Evolutionary conservation across 2,329 filamentous ascomycete species (phyloP).

Genomic region (Alternaria tenuissima): DNA sequence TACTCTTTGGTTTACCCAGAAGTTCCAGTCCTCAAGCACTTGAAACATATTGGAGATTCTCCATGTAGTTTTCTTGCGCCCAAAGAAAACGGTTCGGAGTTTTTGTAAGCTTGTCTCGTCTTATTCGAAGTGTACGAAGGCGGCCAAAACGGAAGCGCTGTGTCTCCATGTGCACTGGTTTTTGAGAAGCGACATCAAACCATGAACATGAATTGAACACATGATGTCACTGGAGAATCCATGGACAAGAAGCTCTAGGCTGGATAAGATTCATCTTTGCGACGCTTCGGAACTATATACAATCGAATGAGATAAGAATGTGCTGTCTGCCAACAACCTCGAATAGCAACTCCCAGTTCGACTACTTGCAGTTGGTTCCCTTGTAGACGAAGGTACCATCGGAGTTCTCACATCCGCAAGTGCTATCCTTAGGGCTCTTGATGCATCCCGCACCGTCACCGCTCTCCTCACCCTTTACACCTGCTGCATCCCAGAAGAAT

Average conservation of each 20-base stretch:
- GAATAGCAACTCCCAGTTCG: not conserved
- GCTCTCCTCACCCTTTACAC: constrained; percentile 21
- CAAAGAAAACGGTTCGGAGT: not conserved
- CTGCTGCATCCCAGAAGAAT: constrained; percentile 35
- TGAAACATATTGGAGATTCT: not conserved
- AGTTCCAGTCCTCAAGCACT: not conserved
- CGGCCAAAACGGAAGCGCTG: not conserved
- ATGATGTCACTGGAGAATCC: too few relatives aligned
- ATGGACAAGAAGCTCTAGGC: not conserved
- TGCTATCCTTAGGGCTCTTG: constrained; percentile 33
- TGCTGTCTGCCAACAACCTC: not conserved
- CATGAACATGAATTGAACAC: not conserved
- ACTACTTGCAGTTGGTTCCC: constrained; percentile 16
- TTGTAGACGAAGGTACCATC: constrained; percentile 34
- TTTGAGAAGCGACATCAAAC: not conserved
- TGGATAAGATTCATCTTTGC: not conserved
- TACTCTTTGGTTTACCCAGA: not conserved
- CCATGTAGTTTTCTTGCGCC: not conserved
- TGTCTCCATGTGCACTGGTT: not conserved
- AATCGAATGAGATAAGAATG: not conserved
- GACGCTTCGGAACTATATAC: not conserved
- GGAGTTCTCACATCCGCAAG: constrained; percentile 38
- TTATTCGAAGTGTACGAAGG: not conserved
- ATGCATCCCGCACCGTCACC: constrained; percentile 41
- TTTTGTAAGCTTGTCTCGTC: not conserved